Conservation (phyloP, 2,329 filamentous ascomycete species). For the Madurella mycetomatis region DNA sequence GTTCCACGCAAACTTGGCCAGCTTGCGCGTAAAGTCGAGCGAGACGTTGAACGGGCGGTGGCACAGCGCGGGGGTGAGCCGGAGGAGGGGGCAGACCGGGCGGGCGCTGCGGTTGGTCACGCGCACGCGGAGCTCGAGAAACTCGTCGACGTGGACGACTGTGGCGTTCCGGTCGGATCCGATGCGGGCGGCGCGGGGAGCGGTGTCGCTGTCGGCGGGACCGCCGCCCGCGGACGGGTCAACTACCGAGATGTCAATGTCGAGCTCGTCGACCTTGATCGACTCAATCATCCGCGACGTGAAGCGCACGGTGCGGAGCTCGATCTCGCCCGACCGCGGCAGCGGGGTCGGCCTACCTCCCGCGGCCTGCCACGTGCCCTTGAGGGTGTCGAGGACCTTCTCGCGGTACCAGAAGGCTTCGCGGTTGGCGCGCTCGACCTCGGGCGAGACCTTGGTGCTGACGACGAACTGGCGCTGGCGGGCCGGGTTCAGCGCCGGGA, state of each 20-base stretch:
- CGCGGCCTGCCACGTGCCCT: conserved; percentile 60
- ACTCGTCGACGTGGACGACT: conserved; percentile 50
- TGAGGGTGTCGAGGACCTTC: conserved; percentile 66
- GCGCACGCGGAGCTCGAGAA: conserved; percentile 64
- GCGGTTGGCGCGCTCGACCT: conserved; percentile 69
- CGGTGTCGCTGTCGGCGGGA: conserved; percentile 11
- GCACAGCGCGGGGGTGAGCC: conserved; percentile 71
- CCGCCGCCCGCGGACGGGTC: conserved; percentile 20
- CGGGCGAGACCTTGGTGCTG: conserved; percentile 73
- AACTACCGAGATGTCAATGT: conserved; percentile 57
- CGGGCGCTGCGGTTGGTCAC: conserved; percentile 68
- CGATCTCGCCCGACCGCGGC: conserved; percentile 61
- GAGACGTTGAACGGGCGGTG: conserved; percentile 68
- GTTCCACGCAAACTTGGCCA: conserved; percentile 67
- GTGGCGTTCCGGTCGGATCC: conserved; percentile 12
- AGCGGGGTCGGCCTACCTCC: conserved; percentile 35
- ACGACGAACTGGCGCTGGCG: conserved; percentile 92
- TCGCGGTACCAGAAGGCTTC: conserved; percentile 93
- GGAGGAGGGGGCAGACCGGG: conserved; percentile 66
- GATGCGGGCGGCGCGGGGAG: too few species aligned
- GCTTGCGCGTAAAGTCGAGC: conserved; percentile 73
- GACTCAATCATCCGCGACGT: conserved; percentile 76
- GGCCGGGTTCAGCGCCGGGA: conserved; percentile 75
- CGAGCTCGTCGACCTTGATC: conserved; percentile 74
- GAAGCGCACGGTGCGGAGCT: conserved; percentile 71